These are phyloP conservation scores for Garcia nutans DNA, from an alignment of 345 rosid genomes.

Conservation along the genomic window DNA sequence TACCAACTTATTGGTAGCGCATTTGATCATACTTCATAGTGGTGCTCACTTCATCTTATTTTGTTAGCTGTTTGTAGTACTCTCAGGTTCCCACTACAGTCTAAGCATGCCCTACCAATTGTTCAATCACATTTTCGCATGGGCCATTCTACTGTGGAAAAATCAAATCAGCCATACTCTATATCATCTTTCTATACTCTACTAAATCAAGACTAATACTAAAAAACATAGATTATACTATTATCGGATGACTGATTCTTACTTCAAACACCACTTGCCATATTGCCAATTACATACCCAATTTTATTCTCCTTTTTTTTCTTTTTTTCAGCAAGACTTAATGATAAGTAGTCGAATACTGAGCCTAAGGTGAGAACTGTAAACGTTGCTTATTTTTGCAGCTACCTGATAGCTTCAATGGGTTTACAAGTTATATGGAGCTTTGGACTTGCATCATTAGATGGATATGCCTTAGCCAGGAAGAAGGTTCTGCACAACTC, in stretches of 20 bases:
- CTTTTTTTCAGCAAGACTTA: background rate
- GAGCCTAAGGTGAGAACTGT: no score
- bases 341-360: background rate
- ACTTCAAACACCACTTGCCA: background rate
- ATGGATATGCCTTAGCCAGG: slow-evolving; percentile 52
- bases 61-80: slow-evolving; percentile 2
- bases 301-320: background rate
- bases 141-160: background rate
- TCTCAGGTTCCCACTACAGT: background rate
- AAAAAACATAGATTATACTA: background rate
- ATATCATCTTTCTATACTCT: background rate
- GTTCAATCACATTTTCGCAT: background rate
- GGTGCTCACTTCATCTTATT: background rate
- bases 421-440: slow-evolving; percentile 86
- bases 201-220: background rate
- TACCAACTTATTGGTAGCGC: background rate
- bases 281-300: background rate
- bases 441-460: slow-evolving; percentile 64
- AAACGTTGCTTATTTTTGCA: slow-evolving; percentile 31
- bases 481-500: slow-evolving; percentile 56
- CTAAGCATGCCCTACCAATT: background rate
- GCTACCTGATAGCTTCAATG: slow-evolving; percentile 87
- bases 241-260: background rate
- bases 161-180: background rate
- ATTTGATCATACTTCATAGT: background rate